Percentiles rank a stretch among this genome's conserved stretches.
These are phyloP conservation scores for Neltuma alba DNA, from an alignment of 306 rosid genomes.

Conservation along the genomic window DNA sequence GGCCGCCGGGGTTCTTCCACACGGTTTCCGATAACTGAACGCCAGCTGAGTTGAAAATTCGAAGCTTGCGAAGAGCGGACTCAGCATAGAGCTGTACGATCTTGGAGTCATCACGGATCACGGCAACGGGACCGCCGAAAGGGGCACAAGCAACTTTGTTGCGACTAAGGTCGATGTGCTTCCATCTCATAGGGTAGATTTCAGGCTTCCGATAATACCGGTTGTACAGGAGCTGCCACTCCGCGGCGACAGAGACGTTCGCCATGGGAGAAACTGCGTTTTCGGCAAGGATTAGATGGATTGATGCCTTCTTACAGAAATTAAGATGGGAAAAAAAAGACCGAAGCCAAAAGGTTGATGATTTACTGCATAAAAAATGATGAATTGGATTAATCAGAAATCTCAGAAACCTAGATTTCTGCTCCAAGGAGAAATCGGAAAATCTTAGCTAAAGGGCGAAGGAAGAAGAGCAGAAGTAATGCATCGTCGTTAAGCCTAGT, in stretches of 20 bases:
- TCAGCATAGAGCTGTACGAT: conserved; percentile 97
- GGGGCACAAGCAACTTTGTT: conserved; percentile 92
- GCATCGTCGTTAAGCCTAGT: neutral
- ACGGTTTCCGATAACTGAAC: conserved; percentile 69
- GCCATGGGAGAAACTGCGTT: conserved; percentile 54
- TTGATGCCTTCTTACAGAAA: neutral
- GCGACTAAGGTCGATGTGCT: conserved; percentile 82
- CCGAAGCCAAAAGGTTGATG: too few species aligned
- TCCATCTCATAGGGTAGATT: conserved; percentile 78
- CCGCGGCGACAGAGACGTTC: conserved; percentile 94
- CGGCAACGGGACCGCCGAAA: conserved; percentile 89
- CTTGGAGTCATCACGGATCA: conserved; percentile 97
- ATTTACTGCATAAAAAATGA: neutral
- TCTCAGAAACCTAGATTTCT: neutral
- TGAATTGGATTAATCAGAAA: neutral
- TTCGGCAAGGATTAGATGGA: neutral
- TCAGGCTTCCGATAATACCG: conserved; percentile 96
- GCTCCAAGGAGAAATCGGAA: too few species aligned
- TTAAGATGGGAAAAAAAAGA: neutral
- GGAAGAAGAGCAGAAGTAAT: neutral
- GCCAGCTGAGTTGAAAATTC: conserved; percentile 82
- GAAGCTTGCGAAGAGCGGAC: conserved; percentile 94
- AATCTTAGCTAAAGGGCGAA: neutral
- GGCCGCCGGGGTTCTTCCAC: conserved; percentile 83
- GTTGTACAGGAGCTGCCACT: conserved; percentile 97